phyloP scores from a whole-genome alignment of 2,329 filamentous ascomycete genomes.

The Canariomyces notabilis region DNA sequence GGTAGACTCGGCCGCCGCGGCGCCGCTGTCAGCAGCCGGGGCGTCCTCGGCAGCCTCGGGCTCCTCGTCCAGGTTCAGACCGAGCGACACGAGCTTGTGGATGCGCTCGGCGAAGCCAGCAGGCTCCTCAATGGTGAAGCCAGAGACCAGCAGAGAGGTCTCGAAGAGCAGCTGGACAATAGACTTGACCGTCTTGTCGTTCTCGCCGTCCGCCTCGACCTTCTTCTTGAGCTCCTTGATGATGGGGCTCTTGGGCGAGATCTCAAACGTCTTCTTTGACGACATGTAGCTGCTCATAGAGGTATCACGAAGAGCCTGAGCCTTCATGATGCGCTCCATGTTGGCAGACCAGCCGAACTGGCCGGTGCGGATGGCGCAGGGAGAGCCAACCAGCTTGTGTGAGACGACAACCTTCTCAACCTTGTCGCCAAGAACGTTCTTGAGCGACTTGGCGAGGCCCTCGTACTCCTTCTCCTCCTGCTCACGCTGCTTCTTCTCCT shows the following conservation, averaged over 20 bases:
- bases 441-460: constrained; percentile 88
- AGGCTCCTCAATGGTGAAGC: constrained; percentile 99
- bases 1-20: constrained; percentile 55
- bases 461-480: constrained; percentile 98
- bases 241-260: constrained; percentile 97
- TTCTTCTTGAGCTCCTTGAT: constrained; percentile 99
- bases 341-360: constrained; percentile 99
- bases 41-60: constrained; percentile 66
- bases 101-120: constrained; percentile 97
- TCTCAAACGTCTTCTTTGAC: constrained; percentile 99
- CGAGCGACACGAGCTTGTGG: constrained; percentile 98
- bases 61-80: constrained; percentile 95
- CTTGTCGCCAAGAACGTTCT: constrained; percentile 99
- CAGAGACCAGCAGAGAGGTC: constrained; percentile 96
- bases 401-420: constrained; percentile 99
- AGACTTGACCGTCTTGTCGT: constrained; percentile 98
- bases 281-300: constrained; percentile 99
- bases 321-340: constrained; percentile 99
- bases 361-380: constrained; percentile 97
- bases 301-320: constrained; percentile 98
- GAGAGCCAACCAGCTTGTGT: constrained; percentile 91
- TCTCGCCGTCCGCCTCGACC: constrained; percentile 95
- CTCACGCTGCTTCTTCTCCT: constrained; percentile 97
- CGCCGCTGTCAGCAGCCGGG: constrained; percentile 53
- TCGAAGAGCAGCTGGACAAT: constrained; percentile 98